A percentile compares a stretch with the other conserved stretches of the same genome.
phyloP scores from a whole-genome alignment of 2,329 filamentous ascomycete genomes.

The Pseudogymnoascus sp. region DNA sequence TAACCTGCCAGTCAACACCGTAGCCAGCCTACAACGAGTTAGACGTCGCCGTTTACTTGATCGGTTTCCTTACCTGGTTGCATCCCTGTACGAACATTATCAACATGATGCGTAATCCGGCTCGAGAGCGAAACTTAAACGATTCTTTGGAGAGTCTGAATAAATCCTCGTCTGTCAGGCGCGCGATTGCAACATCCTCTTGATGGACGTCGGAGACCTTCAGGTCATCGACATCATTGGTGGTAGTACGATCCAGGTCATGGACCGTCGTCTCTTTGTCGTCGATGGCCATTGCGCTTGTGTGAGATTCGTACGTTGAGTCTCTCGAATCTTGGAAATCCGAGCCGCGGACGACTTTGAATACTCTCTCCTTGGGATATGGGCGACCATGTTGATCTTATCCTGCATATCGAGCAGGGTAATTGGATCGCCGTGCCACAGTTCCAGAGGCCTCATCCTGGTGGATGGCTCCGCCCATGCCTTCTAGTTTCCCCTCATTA shows the following conservation, averaged over 20 bases:
- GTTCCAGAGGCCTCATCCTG: not conserved
- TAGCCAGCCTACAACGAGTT: conserved; percentile 31
- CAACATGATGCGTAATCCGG: conserved; percentile 34
- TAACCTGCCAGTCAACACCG: conserved; percentile 44
- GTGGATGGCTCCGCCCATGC: not conserved
- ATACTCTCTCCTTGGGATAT: not conserved
- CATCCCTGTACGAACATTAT: conserved; percentile 41
- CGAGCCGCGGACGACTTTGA: not conserved
- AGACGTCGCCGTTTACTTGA: conserved; percentile 11
- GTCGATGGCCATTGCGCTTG: not conserved
- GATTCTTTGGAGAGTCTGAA: conserved; percentile 35
- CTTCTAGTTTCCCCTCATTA: not conserved
- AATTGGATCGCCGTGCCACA: not conserved
- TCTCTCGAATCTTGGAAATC: not conserved
- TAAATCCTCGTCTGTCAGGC: conserved; percentile 40
- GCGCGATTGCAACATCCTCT: conserved; percentile 38
- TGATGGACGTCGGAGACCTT: conserved; percentile 31
- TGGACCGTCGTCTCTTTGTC: conserved; percentile 6
- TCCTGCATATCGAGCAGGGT: not conserved
- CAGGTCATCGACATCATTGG: conserved; percentile 26
- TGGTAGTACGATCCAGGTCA: conserved; percentile 14
- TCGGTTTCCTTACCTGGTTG: conserved; percentile 30
- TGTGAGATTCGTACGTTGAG: not conserved
- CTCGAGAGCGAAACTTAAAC: conserved; percentile 34
- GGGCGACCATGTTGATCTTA: conserved; percentile 7